Percentiles rank a stretch among this genome's conserved stretches.
Evolutionary conservation across 129 eudicot genomes (phyloP).

Genomic region (Ambrosia artemisiifolia): DNA sequence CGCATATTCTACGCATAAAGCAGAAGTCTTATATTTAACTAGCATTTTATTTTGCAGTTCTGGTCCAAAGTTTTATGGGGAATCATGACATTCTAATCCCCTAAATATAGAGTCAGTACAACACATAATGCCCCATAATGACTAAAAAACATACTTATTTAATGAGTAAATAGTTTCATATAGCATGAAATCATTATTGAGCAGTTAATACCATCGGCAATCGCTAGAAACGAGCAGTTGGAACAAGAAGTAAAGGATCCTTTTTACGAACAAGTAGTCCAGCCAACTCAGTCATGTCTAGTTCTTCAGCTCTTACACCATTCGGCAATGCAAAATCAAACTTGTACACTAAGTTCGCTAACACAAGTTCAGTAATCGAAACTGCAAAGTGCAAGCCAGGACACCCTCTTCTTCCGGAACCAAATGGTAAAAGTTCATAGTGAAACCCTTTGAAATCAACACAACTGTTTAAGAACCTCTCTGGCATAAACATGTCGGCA

Average conservation of each 20-base stretch:
- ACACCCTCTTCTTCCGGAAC: constrained; percentile 48
- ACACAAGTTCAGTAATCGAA: constrained; percentile 34
- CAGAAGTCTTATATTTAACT: too few species aligned
- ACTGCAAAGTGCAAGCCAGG: constrained; percentile 50
- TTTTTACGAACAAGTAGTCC: constrained; percentile 36
- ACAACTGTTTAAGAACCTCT: constrained; percentile 31
- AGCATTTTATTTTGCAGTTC: too few species aligned
- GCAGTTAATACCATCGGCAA: neutral
- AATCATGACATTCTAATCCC: neutral
- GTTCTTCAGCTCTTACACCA: constrained; percentile 21
- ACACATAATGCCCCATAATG: neutral
- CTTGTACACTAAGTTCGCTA: constrained; percentile 44
- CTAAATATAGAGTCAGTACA: neutral
- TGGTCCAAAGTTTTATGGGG: neutral
- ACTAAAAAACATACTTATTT: neutral
- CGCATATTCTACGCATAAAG: too few species aligned
- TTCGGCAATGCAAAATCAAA: constrained; percentile 43
- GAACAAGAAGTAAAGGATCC: constrained; percentile 29
- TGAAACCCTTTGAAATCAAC: constrained; percentile 36
- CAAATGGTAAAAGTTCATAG: constrained; percentile 37
- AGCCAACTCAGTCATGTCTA: constrained; percentile 43
- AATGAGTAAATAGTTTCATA: neutral
- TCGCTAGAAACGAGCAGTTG: constrained; percentile 15
- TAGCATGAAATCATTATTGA: neutral
- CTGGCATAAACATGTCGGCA: constrained; percentile 32